phyloP scores from a whole-genome alignment of 2,329 filamentous ascomycete species.

The Phaeosphaeria sp. region DNA sequence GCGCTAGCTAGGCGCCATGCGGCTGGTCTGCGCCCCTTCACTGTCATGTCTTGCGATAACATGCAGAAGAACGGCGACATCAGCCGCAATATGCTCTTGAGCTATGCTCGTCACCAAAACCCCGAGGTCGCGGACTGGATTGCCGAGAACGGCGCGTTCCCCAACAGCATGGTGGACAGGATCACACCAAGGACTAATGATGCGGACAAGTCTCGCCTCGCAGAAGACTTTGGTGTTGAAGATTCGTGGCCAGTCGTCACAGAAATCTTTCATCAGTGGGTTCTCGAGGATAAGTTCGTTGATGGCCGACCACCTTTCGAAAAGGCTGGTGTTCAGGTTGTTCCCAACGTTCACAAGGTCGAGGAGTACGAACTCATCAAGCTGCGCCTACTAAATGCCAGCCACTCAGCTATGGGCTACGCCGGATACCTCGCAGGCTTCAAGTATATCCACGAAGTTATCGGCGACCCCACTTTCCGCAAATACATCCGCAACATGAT shows the following conservation, averaged over 20 bases:
- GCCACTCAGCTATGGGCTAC: conserved; percentile 36
- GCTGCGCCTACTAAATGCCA: conserved; percentile 36
- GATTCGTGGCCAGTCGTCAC: conserved; percentile 38
- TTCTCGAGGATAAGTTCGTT: conserved; percentile 38
- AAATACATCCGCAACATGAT: conserved; percentile 39
- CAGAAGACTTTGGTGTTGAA: conserved; percentile 30
- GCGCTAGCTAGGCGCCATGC: conserved; percentile 33
- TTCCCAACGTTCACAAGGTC: conserved; percentile 32
- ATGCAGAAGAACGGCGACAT: conserved; percentile 40
- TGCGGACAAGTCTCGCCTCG: conserved; percentile 26
- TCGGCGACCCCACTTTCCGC: conserved; percentile 27
- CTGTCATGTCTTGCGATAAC: conserved; percentile 40
- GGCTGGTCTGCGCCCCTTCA: conserved; percentile 35
- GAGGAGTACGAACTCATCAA: conserved; percentile 39
- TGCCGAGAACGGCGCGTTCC: conserved; percentile 35
- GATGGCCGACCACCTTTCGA: conserved; percentile 37
- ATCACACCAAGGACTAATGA: conserved; percentile 36
- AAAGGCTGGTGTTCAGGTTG: conserved; percentile 38
- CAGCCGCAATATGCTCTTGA: conserved; percentile 33
- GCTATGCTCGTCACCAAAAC: conserved; percentile 30
- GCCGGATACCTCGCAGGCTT: conserved; percentile 34
- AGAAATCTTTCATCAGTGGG: conserved; percentile 38
- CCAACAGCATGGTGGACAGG: conserved; percentile 41
- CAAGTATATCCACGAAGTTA: conserved; percentile 37
- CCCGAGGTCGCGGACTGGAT: conserved; percentile 34